Evolutionary conservation across 257 asterid species (phyloP).

Genomic region (Phtheirospermum japonicum): DNA sequence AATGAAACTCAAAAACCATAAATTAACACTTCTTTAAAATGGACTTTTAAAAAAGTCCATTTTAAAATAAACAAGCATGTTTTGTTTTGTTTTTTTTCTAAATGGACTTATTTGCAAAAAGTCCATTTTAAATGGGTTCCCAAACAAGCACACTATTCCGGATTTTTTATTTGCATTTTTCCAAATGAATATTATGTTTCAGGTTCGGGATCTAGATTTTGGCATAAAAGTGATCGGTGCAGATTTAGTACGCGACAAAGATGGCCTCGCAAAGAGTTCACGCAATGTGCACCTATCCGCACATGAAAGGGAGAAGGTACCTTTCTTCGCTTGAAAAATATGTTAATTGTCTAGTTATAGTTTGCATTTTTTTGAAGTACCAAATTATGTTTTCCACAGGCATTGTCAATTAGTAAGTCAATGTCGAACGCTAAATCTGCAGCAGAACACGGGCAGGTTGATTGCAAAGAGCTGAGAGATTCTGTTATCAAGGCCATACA

Average conservation of each 20-base stretch:
- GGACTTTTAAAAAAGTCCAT: no score
- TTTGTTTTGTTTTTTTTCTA: no score
- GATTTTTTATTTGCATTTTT: background rate
- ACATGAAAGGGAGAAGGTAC: slow-evolving; percentile 68
- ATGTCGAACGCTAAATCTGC: slow-evolving; percentile 52
- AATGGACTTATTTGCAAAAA: no score
- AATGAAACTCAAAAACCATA: no score
- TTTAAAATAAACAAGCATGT: no score
- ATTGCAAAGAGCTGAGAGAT: slow-evolving; percentile 57
- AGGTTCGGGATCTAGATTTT: slow-evolving; percentile 93
- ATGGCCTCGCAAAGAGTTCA: slow-evolving; percentile 96
- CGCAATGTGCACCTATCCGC: slow-evolving; percentile 81
- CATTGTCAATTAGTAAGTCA: slow-evolving; percentile 66
- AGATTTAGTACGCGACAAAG: slow-evolving; percentile 67
- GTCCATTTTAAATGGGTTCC: no score
- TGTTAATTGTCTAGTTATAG: background rate
- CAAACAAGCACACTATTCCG: no score
- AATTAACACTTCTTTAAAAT: no score
- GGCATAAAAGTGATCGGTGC: slow-evolving; percentile 73
- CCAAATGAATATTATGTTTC: slow-evolving; percentile 26
- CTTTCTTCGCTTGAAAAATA: background rate
- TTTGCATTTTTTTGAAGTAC: background rate
- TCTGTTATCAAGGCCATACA: slow-evolving; percentile 39
- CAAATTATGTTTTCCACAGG: slow-evolving; percentile 42
- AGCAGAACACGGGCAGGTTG: slow-evolving; percentile 52